Base-by-base conservation (phyloP, 1,284 basidiomycete genomes). In the Rhodotorula sp. region DNA sequence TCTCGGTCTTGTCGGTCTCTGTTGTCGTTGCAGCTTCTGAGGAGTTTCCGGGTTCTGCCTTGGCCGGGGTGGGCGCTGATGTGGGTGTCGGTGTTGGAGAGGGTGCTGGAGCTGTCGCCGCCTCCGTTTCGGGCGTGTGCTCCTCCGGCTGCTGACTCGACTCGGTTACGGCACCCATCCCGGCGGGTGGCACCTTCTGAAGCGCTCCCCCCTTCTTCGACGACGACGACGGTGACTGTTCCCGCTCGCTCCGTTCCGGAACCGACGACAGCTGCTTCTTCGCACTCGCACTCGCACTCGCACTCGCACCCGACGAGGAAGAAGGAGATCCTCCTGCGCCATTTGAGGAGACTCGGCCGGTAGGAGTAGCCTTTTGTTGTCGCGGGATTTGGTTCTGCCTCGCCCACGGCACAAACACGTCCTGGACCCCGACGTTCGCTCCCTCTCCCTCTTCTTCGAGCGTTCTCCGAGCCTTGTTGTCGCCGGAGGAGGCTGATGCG, bases 381-480 rank as follows among this genome's bases (percentile, higher is more conserved):
- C 76, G 82, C 80, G 39, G 85, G 54, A 71, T 71, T 34, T 54
- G 60, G 46, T 62, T 48, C 69, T 76, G 79, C 69, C 85, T 79
- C 8, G 89, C 86, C 90, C 90, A 91, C 18, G 90, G 90, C 1
- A 91, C 89, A 62, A 90, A 87, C 6, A 90, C 88, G 77, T 91
- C 90, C 78, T 87, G 86, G 12, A 80, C 80, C 49, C 78, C 78
- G 43, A 70, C 31, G 49, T 16, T 29, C 57, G 47, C n/a, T 49
- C 47, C 20, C 34, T 21, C 23, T 21, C 56, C 51, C n/a, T n/a
- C 48, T 2, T 4, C 56, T 39, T 39, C 52, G 3, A 43, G 2
- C 39, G 51, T 56, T 23, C 43, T 52, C 34, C 14, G 43, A 39
- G 47, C 39, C 39, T 43, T 3, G 3, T 3, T 12, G 39, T 43